A percentile compares a stretch with the other conserved stretches of the same genome.
Conservation (phyloP, 2,329 filamentous ascomycete genomes). For the Colletotrichum liaoningense region DNA sequence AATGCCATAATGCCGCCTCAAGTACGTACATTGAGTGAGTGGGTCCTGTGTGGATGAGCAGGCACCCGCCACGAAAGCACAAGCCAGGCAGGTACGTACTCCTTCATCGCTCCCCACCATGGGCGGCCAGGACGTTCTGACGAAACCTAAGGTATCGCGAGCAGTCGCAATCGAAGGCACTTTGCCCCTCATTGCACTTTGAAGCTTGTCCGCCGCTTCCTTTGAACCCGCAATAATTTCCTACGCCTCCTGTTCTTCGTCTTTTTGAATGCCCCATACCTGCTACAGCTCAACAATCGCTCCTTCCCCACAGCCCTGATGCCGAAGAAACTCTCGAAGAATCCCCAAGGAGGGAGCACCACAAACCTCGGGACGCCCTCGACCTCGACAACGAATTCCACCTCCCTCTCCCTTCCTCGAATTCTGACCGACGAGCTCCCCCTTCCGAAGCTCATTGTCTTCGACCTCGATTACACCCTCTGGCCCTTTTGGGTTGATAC, state of each 20-base stretch:
- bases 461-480: conserved; percentile 98
- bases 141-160: conserved; percentile 8
- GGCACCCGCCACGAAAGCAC: neutral
- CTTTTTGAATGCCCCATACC: neutral
- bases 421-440: conserved; percentile 70
- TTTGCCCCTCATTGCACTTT: neutral
- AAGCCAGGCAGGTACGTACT: neutral
- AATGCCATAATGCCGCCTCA: neutral
- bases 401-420: conserved; percentile 46
- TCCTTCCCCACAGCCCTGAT: conserved; percentile 34
- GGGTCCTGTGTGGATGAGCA: neutral
- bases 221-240: neutral
- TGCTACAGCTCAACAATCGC: neutral
- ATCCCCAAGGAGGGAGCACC: conserved; percentile 34
- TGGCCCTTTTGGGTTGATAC: conserved; percentile 99
- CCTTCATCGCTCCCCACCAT: neutral
- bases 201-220: neutral
- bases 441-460: conserved; percentile 85
- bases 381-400: conserved; percentile 38
- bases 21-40: neutral
- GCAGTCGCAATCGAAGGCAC: neutral
- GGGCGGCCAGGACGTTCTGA: neutral
- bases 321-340: conserved; percentile 48
- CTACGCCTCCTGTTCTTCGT: neutral
- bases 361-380: conserved; percentile 41